Base-by-base conservation (phyloP, 805 yeast species). In the Kazachstania kunashirensis region DNA sequence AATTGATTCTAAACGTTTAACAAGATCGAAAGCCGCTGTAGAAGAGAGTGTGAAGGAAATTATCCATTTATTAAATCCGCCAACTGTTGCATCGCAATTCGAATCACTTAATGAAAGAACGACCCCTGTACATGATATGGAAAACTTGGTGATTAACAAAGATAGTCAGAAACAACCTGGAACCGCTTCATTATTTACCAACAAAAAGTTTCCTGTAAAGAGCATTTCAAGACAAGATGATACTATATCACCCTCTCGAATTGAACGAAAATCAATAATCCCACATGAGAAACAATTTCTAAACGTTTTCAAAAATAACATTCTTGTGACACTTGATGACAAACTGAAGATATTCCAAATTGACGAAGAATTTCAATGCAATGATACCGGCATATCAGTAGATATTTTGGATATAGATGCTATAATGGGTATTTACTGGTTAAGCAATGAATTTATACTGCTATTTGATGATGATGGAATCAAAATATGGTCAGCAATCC, bases 11-110 rank as follows among this genome's bases (percentile, higher is more conserved):
- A 20, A 43, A 8, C 30, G 38, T 6, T 35, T 54, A 26, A 17
- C 48, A 18, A 47, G 48, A 34, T 49, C 61, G 6, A 53, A 49
- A 33, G 34, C 46, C 21, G 48, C 52, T 1, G 51, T 58, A 2
- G 60, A 55, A 39, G 60, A 57, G 30, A 58, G 51, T 27, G 61
- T 58, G 2, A 58, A 54, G 33, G 63, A 58, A 35, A 57, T 58
- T 19, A 50, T 57, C 1, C 53, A 57, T 31, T 39, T 58, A n/a
- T 41, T 58, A 34, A 53, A 55, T 40, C 49, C 53, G 31, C 57
- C 60, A 9, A 47, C 48, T 34, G 37, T 51, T 3, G 45, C 49
- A 10, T 41, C 49, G 3, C 53, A 53, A 29, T 43, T 54, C 25
- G 48, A 48, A 6, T 35, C 53, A 3, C 29, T 52, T 16, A 48